Base-by-base conservation (phyloP, 2,329 filamentous ascomycete species). In the Aspergillus fumigatiaffinis region DNA sequence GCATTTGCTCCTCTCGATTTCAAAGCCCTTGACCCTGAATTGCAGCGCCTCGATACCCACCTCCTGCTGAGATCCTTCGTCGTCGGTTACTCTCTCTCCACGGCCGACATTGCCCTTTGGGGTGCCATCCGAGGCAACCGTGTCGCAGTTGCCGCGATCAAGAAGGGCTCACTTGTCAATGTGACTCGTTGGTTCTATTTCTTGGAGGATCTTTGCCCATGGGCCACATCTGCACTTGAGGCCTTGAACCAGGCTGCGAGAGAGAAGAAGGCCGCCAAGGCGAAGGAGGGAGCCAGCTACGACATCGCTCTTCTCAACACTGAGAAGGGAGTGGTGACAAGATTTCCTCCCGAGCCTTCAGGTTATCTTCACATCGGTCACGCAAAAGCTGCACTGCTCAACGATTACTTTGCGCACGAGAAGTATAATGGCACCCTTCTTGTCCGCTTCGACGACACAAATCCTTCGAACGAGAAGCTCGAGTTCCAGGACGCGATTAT, bases 311-410 rank as follows among this genome's bases (percentile, higher is more conserved):
- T 97, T 41, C 86, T 89, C 68, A 90, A 95, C 72, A 88, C 89
- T 8, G 90, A 93, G 41, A 87, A 93, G 72, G 92, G 91, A 3
- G 92, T 97, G 57, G 90, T 97, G 21, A 96, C 91, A 23, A 84
- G 92, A 67, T 97, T 97, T 78, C 87, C 93, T 17, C 93, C 93
- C 3, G 93, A 97, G 86, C 93, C 93, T 62, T 96, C 91, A 81
- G 92, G 92, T 60, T 96, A 96, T 73, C 85, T 97, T 48, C 93
- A 97, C 78, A 96, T 97, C 63, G 93, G 93, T 54, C 93, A 97
- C 79, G 91, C 92, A 66, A 97, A 97, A 79, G 92, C 92, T 29
- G 92, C 92, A 5, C 82, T 96, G 55, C 85, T 97, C 56, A 96
- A 94, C 79, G 92, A 97, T 74, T 97, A 96, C 82, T 97, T 97